Evolutionary conservation across 75 land plant genomes (phyloP), one percentile per base, ranked within the genome.

Genomic region (Azolla pinnata): DNA sequence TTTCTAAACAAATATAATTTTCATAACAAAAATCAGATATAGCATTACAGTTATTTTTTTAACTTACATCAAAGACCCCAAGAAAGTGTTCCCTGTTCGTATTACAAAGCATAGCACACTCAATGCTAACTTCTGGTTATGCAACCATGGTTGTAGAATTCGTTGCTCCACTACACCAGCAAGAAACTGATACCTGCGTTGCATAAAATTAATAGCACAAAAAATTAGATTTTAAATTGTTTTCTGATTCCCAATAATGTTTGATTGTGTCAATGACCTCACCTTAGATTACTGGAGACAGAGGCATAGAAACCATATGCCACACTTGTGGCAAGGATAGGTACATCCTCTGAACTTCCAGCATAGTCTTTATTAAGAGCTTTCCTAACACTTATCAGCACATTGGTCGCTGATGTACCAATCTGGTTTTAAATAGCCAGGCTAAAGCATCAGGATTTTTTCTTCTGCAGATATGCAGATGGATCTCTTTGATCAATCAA

Each of bases 161-260:
- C 75, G 63, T 56, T 73, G 75, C 64, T 73, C 75, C 17, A 73
- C 30, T 17, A 73, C 75, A 29, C 75, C 75, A 48, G 75, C 75
- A 49, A 73, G 28, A 45, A 73, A 49, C 64, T 73, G 75, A 38
- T 73, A 73, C 60, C 75, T 73, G 63, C 59, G 25, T n/a, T 32
- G 40, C 50, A 50, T 19, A 9, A 47, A 47, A 47, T 18, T 18
- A 29, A 57, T 18, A 2, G 9, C 59, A 19, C 40, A 35, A 35
- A 35, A 12, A 35, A 12, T 12, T 12, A 35, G 10, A 35, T 35
- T 35, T 5, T 35, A 12, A 5, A 35, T 12, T 35, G 40, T 12
- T 35, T 35, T 12, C n/a, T n/a, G n/a, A n/a, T n/a, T n/a, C n/a
- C n/a, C n/a, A n/a, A n/a, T n/a, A n/a, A n/a, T n/a, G n/a, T n/a